Percentiles rank a stretch among this genome's conserved stretches.
Conservation (phyloP, 2,329 filamentous ascomycete genomes). For the Coniella lustricola region DNA sequence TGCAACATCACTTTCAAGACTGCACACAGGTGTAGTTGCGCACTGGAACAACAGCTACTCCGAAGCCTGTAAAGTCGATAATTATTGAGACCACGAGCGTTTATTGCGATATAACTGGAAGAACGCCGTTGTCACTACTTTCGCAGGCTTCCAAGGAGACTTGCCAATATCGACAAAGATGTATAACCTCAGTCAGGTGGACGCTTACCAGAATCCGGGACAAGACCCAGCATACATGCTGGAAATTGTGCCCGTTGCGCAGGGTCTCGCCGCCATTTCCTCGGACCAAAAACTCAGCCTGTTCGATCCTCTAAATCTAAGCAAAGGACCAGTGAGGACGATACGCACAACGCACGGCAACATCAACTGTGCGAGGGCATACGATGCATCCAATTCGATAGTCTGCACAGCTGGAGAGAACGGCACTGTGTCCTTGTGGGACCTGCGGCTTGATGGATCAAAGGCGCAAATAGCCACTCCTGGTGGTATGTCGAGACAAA, state of each 20-base stretch:
- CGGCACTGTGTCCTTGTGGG: constrained; percentile 60
- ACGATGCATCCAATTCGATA: constrained; percentile 43
- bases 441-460: constrained; percentile 43
- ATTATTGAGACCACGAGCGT: too few species aligned
- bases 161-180: constrained; percentile 23
- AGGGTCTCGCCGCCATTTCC: constrained; percentile 51
- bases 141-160: too few species aligned
- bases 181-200: constrained; percentile 35
- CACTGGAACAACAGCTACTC: too few species aligned
- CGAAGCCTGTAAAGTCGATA: too few species aligned
- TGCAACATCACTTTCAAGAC: neutral
- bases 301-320: constrained; percentile 53
- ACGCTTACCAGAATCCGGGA: constrained; percentile 32
- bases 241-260: constrained; percentile 42
- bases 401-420: constrained; percentile 67
- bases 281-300: constrained; percentile 62
- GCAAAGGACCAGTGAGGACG: constrained; percentile 39
- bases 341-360: constrained; percentile 52
- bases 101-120: too few species aligned
- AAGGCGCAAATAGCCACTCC: constrained; percentile 37
- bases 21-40: neutral
- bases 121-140: too few species aligned
- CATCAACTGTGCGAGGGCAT: constrained; percentile 54
- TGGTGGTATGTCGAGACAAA: constrained; percentile 28
- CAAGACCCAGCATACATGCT: constrained; percentile 48